Base-by-base conservation (phyloP, 2,329 filamentous ascomycete species). In the Camillea tinctor region DNA sequence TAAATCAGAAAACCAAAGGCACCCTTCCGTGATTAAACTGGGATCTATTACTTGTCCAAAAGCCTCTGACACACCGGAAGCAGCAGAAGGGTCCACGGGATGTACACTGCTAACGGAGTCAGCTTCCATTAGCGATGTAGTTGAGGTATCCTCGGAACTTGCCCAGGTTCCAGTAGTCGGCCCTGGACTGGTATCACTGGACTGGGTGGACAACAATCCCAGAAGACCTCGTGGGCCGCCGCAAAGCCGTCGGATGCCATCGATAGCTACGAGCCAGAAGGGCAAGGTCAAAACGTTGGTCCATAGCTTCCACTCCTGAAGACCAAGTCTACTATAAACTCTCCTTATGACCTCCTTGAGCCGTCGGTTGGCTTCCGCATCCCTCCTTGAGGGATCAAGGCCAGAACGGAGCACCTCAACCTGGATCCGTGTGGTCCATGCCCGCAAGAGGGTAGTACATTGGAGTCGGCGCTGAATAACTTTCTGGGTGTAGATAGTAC, bases 1-100 rank as follows among this genome's bases (percentile, higher is more conserved):
- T 22, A 87, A 76, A 64, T 87, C 80, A 1, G 77, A 73, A 66
- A 86, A 85, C 83, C 84, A 86, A 17, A 86, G 73, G 49, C 76
- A 78, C 23, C 84, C 84, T 4, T 81, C 84, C 0, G 79, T 75
- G 0, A 74, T 67, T n/a, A 87, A 67, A 1, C 76, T 75, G 2
- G 76, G 71, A 50, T 82, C 75, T 15, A 65, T 15, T 61, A 60
- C 24, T 1, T 21, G 36, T 13, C n/a, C n/a, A 11, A 55, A 36
- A 3, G 50, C 20, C 15, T 63, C 60, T 8, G 40, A 9, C 1
- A 54, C 4, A 11, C 13, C 13, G 54, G 52, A 2, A 49, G 66
- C 55, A 9, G 62, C 2, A 2, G 54, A 4, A 5, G 56, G 21
- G 4, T 57, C 55, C 6, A 57, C 40, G 4, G 60, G 60, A 26